Evolutionary conservation across 331 rosid genomes (phyloP), one percentile per base, ranked within the genome.

Genomic region (Malus hybrid): DNA sequence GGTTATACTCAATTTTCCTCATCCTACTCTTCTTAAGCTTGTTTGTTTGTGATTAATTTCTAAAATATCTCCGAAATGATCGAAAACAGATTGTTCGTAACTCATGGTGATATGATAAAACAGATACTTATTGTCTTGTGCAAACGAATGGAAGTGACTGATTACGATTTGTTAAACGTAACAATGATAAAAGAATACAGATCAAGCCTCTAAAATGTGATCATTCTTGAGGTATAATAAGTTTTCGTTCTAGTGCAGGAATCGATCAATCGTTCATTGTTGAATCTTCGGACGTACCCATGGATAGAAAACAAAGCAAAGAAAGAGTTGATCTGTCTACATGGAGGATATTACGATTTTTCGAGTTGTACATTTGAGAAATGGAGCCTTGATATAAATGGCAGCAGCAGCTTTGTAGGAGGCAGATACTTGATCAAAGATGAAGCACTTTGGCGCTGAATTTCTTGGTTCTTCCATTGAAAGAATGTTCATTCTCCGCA

Each of bases 321-420:
- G 71, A 84, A 73, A 75, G 88, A 78, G 65, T 31, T 79, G 76
- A 83, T 94, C 74, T 80, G 80, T 69, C 76, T 94, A 80, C 97
- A 90, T 80, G 97, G 97, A 62, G 97, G 97, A 63, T 74, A 90
- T 74, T 94, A 88, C 79, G 77, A 94, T 85, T 86, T 94, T 81
- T 76, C 80, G 69, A 87, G 75, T 72, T 91, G 97, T 85, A 65
- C 92, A 1, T 94, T 94, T 88, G 97, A 94, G 84, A 90, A 86
- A 79, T 94, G 99, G 96, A 86, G 88, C 22, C 90, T 94, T 83
- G 96, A 92, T 83, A 55, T 85, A 44, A 72, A 81, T 64, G 65
- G 75, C 34, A 28, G 76, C 70, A 69, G 52, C 65, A 67, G 42
- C 65, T 19, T 19, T 7, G 13, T 0, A 57, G 76, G 72, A 14